phyloP scores from a whole-genome alignment of 2,329 filamentous ascomycete genomes.

The Scolecobasidium constrictum region DNA sequence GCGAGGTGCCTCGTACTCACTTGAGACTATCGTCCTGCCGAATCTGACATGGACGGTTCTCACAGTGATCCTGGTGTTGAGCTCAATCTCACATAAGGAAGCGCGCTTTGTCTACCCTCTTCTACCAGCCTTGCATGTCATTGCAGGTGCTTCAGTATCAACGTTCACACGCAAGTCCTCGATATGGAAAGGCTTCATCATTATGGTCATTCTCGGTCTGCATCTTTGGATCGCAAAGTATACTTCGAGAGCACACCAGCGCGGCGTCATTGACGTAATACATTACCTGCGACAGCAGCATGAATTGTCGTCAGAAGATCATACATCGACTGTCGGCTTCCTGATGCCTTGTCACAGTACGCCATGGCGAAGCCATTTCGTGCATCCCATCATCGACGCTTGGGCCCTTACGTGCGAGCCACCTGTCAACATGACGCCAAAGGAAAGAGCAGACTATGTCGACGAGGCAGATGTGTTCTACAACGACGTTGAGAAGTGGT shows the following conservation, averaged over 20 bases:
- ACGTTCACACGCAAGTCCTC: constrained; percentile 48
- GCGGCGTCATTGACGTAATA: constrained; percentile 65
- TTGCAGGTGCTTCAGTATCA: constrained; percentile 58
- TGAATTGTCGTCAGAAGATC: constrained; percentile 19
- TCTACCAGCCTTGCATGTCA: constrained; percentile 71
- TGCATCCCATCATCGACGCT: constrained; percentile 62
- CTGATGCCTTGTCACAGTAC: constrained; percentile 94
- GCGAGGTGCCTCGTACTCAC: background rate
- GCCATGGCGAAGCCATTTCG: constrained; percentile 82
- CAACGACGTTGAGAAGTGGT: constrained; percentile 38
- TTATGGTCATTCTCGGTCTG: constrained; percentile 43
- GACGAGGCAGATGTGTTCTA: constrained; percentile 94
- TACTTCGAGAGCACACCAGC: constrained; percentile 65
- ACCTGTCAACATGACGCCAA: constrained; percentile 56
- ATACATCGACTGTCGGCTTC: constrained; percentile 54
- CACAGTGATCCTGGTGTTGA: constrained; percentile 54
- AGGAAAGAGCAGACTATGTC: constrained; percentile 57
- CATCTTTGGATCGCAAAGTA: constrained; percentile 67
- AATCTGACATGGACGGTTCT: constrained; percentile 35
- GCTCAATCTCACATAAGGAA: constrained; percentile 86
- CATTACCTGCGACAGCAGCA: constrained; percentile 66
- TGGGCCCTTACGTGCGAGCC: constrained; percentile 89
- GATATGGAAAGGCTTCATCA: constrained; percentile 27
- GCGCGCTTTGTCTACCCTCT: constrained; percentile 94
- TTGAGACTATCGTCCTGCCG: constrained; percentile 5